A percentile compares a stretch with the other conserved stretches of the same genome.
These are phyloP conservation scores for Agaricus bisporus DNA, from an alignment of 768 basidiomycete species.

Conservation along the genomic window DNA sequence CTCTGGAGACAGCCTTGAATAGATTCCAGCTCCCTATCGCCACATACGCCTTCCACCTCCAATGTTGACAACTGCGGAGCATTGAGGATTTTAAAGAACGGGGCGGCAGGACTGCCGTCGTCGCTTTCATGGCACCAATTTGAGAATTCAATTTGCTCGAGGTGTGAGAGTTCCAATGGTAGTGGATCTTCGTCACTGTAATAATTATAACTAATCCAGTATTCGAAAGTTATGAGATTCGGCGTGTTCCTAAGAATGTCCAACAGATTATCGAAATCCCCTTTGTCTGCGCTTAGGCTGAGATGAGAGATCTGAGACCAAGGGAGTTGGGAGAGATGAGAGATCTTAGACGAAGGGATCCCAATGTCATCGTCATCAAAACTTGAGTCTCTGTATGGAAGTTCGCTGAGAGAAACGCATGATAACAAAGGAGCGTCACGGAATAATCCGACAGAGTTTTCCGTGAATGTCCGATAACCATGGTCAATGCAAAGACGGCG, in stretches of 20 bases:
- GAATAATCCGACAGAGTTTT: neutral
- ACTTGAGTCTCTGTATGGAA: neutral
- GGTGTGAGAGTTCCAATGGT: neutral
- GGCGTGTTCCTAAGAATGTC: neutral
- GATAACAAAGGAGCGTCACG: conserved; percentile 1
- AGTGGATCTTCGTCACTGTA: neutral
- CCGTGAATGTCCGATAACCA: too few species aligned
- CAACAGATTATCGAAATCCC: neutral
- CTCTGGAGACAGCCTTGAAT: neutral
- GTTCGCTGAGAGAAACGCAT: neutral
- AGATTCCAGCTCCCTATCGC: too few species aligned
- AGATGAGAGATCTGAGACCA: neutral
- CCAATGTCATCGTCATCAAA: neutral
- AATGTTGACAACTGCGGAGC: too few species aligned
- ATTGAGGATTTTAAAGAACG: too few species aligned
- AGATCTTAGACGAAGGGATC: too few species aligned
- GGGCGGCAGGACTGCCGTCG: too few species aligned
- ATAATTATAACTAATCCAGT: neutral
- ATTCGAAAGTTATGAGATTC: neutral
- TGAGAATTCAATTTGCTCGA: too few species aligned
- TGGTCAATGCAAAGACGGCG: neutral
- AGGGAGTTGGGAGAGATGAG: too few species aligned
- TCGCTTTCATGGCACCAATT: too few species aligned
- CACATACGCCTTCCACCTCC: too few species aligned
- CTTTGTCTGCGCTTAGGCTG: neutral